A percentile compares a stretch with the other conserved stretches of the same genome.
Conservation (phyloP, 2,329 filamentous ascomycete genomes). For the Pseudogymnoascus sp. region DNA sequence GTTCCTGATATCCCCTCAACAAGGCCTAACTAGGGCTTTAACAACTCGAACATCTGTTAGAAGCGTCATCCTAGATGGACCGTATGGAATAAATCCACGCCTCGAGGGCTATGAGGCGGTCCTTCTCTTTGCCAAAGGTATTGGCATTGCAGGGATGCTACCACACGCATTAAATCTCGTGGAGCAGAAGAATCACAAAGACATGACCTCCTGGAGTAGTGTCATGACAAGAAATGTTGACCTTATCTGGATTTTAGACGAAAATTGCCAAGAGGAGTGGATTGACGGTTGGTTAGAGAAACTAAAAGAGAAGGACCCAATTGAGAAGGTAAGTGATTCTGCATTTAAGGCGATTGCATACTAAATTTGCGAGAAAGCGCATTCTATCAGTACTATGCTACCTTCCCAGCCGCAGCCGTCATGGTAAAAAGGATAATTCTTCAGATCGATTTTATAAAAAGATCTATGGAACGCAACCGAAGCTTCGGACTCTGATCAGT, state of each 20-base stretch:
- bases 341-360: not conserved
- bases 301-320: not conserved
- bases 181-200: not conserved
- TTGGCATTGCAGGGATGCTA: conserved; percentile 17
- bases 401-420: not conserved
- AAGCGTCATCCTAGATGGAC: conserved; percentile 12
- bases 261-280: not conserved
- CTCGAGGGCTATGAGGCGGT: conserved; percentile 15
- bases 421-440: not conserved
- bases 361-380: not conserved
- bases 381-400: not conserved
- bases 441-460: not conserved
- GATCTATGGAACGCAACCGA: not conserved
- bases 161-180: conserved; percentile 10
- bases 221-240: not conserved
- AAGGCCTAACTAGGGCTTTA: not conserved
- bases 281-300: not conserved
- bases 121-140: conserved; percentile 16
- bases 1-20: conserved; percentile 10
- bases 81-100: conserved; percentile 13
- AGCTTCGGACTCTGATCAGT: not conserved
- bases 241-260: not conserved
- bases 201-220: not conserved
- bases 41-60: not conserved
- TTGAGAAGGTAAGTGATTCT: not conserved